phyloP scores from a whole-genome alignment of 192 early-diverging fungal species.

The Podochytrium sp. region DNA sequence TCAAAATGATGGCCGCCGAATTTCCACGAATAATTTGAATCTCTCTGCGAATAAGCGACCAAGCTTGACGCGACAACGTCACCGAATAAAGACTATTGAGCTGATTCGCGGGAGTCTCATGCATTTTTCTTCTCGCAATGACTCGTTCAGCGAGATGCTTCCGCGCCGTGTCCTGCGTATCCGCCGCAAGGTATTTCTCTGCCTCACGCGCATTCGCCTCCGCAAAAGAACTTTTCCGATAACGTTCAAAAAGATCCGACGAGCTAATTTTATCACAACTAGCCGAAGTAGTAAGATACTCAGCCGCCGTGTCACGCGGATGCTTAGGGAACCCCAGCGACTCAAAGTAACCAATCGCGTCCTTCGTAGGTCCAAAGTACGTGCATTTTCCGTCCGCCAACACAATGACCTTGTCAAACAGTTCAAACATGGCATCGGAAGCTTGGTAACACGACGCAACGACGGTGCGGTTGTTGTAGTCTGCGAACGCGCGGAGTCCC shows the following conservation, averaged over 20 bases:
- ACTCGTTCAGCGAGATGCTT: not conserved
- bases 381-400: slow-evolving; percentile 46
- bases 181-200: not conserved
- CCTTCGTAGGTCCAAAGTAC: slow-evolving; percentile 39
- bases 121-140: not conserved
- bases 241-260: not conserved
- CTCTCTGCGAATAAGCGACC: slow-evolving; percentile 60
- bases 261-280: slow-evolving; percentile 11
- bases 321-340: slow-evolving; percentile 7
- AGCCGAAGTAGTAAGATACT: slow-evolving; percentile 21
- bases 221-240: not conserved
- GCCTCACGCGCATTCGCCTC: not conserved
- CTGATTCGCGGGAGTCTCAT: not conserved
- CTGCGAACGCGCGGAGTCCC: slow-evolving; percentile 73
- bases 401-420: slow-evolving; percentile 63
- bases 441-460: slow-evolving; percentile 59
- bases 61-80: not conserved
- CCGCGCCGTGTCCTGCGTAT: not conserved
- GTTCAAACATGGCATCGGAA: slow-evolving; percentile 73
- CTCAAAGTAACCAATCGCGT: slow-evolving; percentile 32
- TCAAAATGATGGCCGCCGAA: slow-evolving; percentile 55
- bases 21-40: slow-evolving; percentile 65
- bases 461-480: slow-evolving; percentile 58
- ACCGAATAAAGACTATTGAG: slow-evolving; percentile 14
- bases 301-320: slow-evolving; percentile 21